These are phyloP conservation scores for Handroanthus guayacan DNA, from an alignment of 257 asterid genomes.

Conservation along the genomic window DNA sequence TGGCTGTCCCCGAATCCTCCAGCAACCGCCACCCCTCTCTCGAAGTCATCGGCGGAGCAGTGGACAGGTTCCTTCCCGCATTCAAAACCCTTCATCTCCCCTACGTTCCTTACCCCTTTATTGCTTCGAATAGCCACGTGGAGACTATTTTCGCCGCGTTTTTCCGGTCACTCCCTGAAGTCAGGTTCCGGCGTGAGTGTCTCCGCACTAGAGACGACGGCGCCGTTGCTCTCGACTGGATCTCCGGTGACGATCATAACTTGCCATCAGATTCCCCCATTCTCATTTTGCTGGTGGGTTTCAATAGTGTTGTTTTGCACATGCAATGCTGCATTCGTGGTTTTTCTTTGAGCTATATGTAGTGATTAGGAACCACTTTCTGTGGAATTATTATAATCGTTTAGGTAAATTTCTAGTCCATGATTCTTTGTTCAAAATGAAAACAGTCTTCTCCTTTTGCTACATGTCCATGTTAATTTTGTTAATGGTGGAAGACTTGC, in stretches of 20 bases:
- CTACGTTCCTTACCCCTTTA: constrained; percentile 65
- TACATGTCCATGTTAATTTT: constrained; percentile 23
- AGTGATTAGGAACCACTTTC: background rate
- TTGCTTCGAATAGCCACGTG: constrained; percentile 73
- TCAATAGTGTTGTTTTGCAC: background rate
- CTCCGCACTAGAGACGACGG: constrained; percentile 86
- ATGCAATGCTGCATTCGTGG: background rate
- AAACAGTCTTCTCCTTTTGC: background rate
- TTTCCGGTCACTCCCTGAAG: constrained; percentile 75
- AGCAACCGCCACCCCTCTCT: constrained; percentile 59
- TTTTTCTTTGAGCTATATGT: background rate
- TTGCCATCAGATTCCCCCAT: constrained; percentile 71
- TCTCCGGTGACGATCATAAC: constrained; percentile 61
- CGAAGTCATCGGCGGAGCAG: constrained; percentile 83
- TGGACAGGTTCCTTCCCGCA: constrained; percentile 67
- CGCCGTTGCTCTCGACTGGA: constrained; percentile 87
- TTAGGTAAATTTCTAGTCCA: background rate
- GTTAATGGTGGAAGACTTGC: background rate
- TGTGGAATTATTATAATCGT: too few relatives aligned
- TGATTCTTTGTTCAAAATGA: background rate
- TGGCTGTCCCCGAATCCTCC: constrained; percentile 43
- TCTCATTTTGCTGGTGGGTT: constrained; percentile 82
- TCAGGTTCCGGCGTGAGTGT: constrained; percentile 81
- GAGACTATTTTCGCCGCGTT: constrained; percentile 92
- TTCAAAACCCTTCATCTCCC: constrained; percentile 62